phyloP scores from a whole-genome alignment of 1,284 basidiomycete species.

The Ustilago nuda region DNA sequence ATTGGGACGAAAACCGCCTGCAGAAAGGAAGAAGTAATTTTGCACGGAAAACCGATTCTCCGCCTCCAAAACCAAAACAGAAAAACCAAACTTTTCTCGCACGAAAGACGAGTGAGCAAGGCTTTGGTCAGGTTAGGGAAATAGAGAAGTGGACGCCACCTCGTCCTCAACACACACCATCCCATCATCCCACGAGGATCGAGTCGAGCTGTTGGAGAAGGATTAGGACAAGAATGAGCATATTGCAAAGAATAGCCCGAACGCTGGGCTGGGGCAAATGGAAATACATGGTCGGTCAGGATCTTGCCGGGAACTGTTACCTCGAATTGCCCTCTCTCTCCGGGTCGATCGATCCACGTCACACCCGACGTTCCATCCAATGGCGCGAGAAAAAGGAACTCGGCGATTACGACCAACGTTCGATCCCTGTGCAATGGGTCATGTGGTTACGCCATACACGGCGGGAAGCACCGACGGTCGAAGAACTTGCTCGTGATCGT shows the following conservation, averaged over 20 bases:
- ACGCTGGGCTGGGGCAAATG: conserved; percentile 55
- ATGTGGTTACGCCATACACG: conserved; percentile 67
- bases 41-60: not conserved
- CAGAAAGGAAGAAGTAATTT: not conserved
- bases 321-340: conserved; percentile 60
- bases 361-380: conserved; percentile 53
- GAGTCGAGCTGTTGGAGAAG: too few species aligned
- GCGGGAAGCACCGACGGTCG: conserved; percentile 50
- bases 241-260: conserved; percentile 27
- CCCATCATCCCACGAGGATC: not conserved
- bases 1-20: too few species aligned
- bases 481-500: conserved; percentile 40
- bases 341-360: conserved; percentile 57
- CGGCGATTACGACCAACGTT: conserved; percentile 61
- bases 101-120: not conserved
- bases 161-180: not conserved
- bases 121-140: not conserved
- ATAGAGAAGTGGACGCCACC: not conserved
- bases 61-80: too few species aligned
- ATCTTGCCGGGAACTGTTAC: conserved; percentile 60
- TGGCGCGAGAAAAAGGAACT: conserved; percentile 48
- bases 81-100: not conserved
- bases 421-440: conserved; percentile 65
- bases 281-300: conserved; percentile 57
- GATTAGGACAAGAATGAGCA: conserved; percentile 11